Base-by-base conservation (phyloP, 768 basidiomycete species). In the Lactifluus rugatus region DNA sequence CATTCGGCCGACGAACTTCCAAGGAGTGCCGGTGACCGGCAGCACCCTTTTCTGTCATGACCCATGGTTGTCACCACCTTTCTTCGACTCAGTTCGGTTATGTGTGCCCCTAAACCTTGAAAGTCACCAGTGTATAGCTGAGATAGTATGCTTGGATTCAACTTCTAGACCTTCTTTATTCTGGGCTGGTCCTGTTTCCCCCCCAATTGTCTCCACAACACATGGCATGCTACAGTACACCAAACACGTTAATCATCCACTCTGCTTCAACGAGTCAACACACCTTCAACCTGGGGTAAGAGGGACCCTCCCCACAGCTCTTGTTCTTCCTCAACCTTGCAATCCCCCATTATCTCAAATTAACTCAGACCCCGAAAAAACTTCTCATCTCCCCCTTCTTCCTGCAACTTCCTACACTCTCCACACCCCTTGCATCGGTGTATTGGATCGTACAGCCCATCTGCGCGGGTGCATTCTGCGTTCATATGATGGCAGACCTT, bases 301-400 rank as follows among this genome's bases (percentile, higher is more conserved):
- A 8, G 47, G 44, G 36, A 52, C n/a, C 32, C n/a, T 14, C 44
- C 7, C 36, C 28, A 8, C 13, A 28, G 28, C 21, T n/a, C 41
- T 21, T 44, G 32, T 45, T n/a, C 10, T 25, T 32, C 32, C 44
- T 23, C 36, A 39, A 14, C 36, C 54, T 51, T 54, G 37, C 48
- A 26, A n/a, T 42, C 50, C 48, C 46, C 26, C 49, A 46, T 28
- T 47, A 34, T 56, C 49, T 44, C 54, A 26, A 56, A 50, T 55
- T 39, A 48, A 26, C 36, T 51, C 48, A 37, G 37, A 46, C 59
- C 59, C 59, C 50, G 21, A 54, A 60, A 56, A 60, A 60, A 60
- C 48, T 56, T 52, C 44, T 39, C 36, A 21, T 42, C 26, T 42
- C 31, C 17, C 44, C 48, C 14, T 23, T 5, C 25, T 44, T 49